phyloP scores from a whole-genome alignment of 1,284 basidiomycete genomes.

The Boletellus dicymbophilus region DNA sequence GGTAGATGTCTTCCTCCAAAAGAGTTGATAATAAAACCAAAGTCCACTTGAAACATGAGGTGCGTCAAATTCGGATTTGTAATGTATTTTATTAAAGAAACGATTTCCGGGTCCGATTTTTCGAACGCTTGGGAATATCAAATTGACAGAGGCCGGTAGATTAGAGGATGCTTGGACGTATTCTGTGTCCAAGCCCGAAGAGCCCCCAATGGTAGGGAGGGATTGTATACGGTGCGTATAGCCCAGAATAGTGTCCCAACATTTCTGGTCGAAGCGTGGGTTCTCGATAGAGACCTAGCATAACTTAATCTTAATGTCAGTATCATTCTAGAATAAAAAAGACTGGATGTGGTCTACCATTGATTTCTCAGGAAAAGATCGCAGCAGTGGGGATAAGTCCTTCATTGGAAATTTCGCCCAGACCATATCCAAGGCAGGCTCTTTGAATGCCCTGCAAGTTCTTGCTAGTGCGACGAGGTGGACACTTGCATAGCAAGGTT shows the following conservation, averaged over 20 bases:
- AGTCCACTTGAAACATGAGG: too few species aligned
- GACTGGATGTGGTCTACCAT: neutral
- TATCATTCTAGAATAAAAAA: too few species aligned
- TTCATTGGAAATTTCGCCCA: slow-evolving; percentile 9
- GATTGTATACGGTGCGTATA: neutral
- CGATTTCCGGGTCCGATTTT: too few species aligned
- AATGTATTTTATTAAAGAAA: neutral
- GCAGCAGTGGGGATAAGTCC: slow-evolving; percentile 12
- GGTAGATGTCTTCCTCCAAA: too few species aligned
- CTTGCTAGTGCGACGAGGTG: slow-evolving; percentile 8
- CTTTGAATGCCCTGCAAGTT: slow-evolving; percentile 17
- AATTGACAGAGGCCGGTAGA: neutral
- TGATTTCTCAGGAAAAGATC: neutral
- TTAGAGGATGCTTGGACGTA: neutral
- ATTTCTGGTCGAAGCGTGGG: neutral
- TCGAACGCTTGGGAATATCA: neutral
- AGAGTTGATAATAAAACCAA: too few species aligned
- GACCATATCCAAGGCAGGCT: slow-evolving; percentile 10
- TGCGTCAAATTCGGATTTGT: neutral
- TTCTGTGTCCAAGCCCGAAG: neutral
- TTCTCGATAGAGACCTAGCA: neutral
- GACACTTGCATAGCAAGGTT: neutral
- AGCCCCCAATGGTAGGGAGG: neutral
- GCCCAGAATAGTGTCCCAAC: slow-evolving; percentile 9
- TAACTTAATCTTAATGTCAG: too few species aligned